These are phyloP conservation scores for Aphanomyces stellatus DNA, from an alignment of 352 stramenopile genomes.

Conservation along the genomic window DNA sequence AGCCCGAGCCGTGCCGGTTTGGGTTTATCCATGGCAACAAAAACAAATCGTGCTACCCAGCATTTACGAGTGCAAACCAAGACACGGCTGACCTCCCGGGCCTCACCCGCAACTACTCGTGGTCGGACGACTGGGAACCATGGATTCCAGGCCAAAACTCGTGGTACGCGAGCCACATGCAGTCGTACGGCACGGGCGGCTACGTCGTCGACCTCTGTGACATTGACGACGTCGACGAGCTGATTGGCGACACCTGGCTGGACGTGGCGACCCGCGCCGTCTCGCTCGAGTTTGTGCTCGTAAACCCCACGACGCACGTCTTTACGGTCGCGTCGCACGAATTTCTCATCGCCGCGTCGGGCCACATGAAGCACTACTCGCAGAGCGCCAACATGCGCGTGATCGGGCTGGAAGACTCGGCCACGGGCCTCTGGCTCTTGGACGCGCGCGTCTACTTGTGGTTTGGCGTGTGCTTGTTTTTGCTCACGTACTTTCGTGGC, in stretches of 20 bases:
- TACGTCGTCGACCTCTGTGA: conserved; percentile 72
- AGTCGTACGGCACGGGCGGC: conserved; percentile 53
- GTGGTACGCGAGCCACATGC: conserved; percentile 40
- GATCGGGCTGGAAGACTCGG: conserved; percentile 48
- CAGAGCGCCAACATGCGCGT: conserved; percentile 78
- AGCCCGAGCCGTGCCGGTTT: conserved; percentile 57
- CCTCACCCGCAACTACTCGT: conserved; percentile 40
- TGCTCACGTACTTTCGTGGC: conserved; percentile 71
- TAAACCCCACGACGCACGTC: conserved; percentile 84
- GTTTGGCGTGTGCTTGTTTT: conserved; percentile 56
- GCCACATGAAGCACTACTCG: conserved; percentile 70
- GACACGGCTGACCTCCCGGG: conserved; percentile 41
- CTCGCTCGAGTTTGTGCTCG: conserved; percentile 76
- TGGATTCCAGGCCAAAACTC: conserved; percentile 27
- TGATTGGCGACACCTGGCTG: conserved; percentile 66
- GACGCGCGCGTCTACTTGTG: conserved; percentile 61
- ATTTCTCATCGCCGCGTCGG: conserved; percentile 69
- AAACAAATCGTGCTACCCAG: conserved; percentile 51
- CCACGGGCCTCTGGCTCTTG: conserved; percentile 21
- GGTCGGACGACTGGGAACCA: conserved; percentile 50
- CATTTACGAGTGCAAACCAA: conserved; percentile 44
- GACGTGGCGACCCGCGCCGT: conserved; percentile 71
- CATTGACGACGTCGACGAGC: conserved; percentile 36
- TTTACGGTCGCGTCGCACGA: conserved; percentile 83
- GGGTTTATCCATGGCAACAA: conserved; percentile 18